These are phyloP conservation scores for Scheffersomyces coipomensis DNA, from an alignment of 805 yeast genomes.

Conservation along the genomic window DNA sequence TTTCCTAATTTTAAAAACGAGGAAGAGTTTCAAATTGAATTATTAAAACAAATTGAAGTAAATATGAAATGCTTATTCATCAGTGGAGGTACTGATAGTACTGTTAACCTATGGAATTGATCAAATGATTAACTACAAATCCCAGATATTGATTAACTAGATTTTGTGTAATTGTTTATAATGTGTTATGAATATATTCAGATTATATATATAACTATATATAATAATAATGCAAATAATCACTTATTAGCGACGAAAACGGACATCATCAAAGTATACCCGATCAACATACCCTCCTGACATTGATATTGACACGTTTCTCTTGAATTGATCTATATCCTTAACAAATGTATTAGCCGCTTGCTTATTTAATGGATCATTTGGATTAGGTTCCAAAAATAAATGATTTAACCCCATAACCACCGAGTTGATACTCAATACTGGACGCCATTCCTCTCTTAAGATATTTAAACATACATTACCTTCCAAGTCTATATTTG, in stretches of 20 bases:
- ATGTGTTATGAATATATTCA: no score
- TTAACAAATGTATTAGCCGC: constrained; percentile 62
- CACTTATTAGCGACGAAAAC: background rate
- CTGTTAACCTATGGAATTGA: constrained; percentile 54
- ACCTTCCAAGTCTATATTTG: constrained; percentile 88
- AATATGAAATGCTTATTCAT: constrained; percentile 62
- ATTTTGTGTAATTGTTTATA: no score
- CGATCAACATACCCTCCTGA: constrained; percentile 64
- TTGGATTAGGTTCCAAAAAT: constrained; percentile 86
- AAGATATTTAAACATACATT: constrained; percentile 89
- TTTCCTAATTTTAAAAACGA: constrained; percentile 2
- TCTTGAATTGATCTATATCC: constrained; percentile 43
- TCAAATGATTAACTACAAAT: no score
- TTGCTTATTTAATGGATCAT: constrained; percentile 89
- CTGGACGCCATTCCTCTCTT: constrained; percentile 97
- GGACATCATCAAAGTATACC: constrained; percentile 62
- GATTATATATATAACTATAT: background rate
- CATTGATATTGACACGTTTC: constrained; percentile 64
- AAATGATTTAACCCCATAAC: constrained; percentile 82
- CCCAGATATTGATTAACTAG: no score
- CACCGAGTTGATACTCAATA: constrained; percentile 74
- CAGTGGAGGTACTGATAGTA: constrained; percentile 62
- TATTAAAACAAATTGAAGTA: constrained; percentile 32
- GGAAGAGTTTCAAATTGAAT: constrained; percentile 20
- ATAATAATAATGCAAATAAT: background rate